Evolutionary conservation across 441 rosid genomes (phyloP).

Genomic region (Raphanus hybrid): DNA sequence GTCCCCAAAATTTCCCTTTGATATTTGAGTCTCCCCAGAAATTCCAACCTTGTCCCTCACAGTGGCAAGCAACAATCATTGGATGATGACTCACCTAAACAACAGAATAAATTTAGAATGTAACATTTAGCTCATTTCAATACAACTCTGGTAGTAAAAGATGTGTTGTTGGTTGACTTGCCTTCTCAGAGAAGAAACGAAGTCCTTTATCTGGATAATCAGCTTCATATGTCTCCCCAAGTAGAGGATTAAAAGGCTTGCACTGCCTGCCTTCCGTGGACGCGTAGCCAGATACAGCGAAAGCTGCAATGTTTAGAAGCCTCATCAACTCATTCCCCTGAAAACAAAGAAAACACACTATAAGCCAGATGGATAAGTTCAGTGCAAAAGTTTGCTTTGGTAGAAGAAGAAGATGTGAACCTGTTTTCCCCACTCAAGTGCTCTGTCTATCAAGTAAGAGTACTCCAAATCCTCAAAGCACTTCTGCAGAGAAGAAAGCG

Average conservation of each 20-base stretch:
- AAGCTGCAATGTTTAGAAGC: slow-evolving; percentile 88
- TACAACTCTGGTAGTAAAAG: too few species aligned
- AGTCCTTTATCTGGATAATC: slow-evolving; percentile 98
- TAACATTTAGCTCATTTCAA: not conserved
- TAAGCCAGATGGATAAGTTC: too few species aligned
- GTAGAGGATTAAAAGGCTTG: slow-evolving; percentile 96
- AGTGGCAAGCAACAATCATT: slow-evolving; percentile 93
- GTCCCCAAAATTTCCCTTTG: slow-evolving; percentile 96
- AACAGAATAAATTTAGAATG: slow-evolving; percentile 10
- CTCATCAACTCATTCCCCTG: slow-evolving; percentile 97
- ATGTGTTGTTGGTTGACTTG: slow-evolving; percentile 21
- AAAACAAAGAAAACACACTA: slow-evolving; percentile 29
- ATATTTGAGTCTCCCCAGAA: slow-evolving; percentile 98
- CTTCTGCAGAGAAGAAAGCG: slow-evolving; percentile 93
- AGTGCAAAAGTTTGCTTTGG: too few species aligned
- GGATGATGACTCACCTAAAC: slow-evolving; percentile 97
- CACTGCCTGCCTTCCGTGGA: slow-evolving; percentile 96
- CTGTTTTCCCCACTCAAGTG: slow-evolving; percentile 96
- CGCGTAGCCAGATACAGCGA: slow-evolving; percentile 97
- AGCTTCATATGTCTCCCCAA: slow-evolving; percentile 97
- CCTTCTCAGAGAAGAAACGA: slow-evolving; percentile 93
- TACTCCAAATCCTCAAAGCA: slow-evolving; percentile 98
- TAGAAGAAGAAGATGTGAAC: slow-evolving; percentile 20
- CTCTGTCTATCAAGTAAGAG: slow-evolving; percentile 84
- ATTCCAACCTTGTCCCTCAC: slow-evolving; percentile 97